Evolutionary conservation across 257 asterid genomes (phyloP), one percentile per base, ranked within the genome.

Genomic region (Paulownia fortunei): DNA sequence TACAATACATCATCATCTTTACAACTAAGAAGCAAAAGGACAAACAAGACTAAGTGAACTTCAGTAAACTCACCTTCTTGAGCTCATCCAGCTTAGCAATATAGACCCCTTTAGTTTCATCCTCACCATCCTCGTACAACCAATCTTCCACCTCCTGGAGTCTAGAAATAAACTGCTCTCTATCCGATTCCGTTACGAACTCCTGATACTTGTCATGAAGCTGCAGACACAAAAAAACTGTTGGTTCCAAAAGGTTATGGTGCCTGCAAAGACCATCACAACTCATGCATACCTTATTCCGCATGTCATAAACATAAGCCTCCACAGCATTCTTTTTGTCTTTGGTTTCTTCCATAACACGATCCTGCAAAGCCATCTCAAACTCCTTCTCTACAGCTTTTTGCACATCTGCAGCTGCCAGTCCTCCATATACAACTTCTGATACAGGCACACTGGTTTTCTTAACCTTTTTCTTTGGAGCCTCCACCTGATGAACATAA

Each of bases 361-460:
- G 97, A 64, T 94, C 98, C 86, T 94, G 98, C 87, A 94, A 80
- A 77, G 97, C 97, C 97, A 94, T 92, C 86, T 94, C 97, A 67
- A 84, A 92, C 72, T 94, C 98, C 85, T 93, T 90, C 82, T 94
- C 98, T 19, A 89, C 86, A 5, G 97, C 97, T 77, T 90, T 94
- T 59, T 92, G 95, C 79, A 94, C 85, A 75, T 92, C 97, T 27
- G 79, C 76, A 64, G 91, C 79, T 16, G 80, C 76, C 84, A 94
- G 47, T 47, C 89, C 97, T 73, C 98, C 98, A 72, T 88, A 84
- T 0, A 94, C 85, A 44, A 78, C 62, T 71, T 90, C 98, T 0
- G 97, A 79, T 44, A 94, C 92, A 34, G 91, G 94, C 46, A 94
- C 84, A 75, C 56, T 89, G 16, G 88, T 87, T 83, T 89, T 94